These are phyloP conservation scores for Irpex lacteus DNA, from an alignment of 1,284 basidiomycete genomes.

Conservation along the genomic window DNA sequence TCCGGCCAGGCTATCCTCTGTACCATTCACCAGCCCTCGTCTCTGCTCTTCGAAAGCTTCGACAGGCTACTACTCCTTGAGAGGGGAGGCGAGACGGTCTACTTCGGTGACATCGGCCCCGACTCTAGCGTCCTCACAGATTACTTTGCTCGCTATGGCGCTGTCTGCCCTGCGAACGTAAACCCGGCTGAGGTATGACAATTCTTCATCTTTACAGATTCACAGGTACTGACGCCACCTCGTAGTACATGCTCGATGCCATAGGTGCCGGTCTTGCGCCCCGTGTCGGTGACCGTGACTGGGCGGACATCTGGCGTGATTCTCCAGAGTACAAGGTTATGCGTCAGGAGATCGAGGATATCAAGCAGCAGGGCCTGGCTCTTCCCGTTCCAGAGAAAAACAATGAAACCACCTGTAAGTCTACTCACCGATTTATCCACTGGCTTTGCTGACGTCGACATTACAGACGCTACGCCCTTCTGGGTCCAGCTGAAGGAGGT, in stretches of 20 bases:
- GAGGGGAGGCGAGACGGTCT: constrained; percentile 67
- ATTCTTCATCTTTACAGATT: too few relatives aligned
- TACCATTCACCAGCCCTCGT: constrained; percentile 75
- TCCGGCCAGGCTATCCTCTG: constrained; percentile 84
- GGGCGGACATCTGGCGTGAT: constrained; percentile 62
- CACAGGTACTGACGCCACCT: neutral
- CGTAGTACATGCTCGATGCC: constrained; percentile 36
- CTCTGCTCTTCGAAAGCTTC: constrained; percentile 72
- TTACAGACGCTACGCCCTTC: constrained; percentile 77
- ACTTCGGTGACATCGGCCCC: constrained; percentile 77
- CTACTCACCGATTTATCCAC: neutral
- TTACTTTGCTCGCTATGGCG: constrained; percentile 72
- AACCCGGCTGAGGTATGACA: constrained; percentile 31
- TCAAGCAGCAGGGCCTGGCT: constrained; percentile 31
- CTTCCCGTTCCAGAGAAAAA: constrained; percentile 18
- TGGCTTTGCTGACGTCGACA: too few relatives aligned
- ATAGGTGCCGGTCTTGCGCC: constrained; percentile 42
- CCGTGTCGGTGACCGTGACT: constrained; percentile 55
- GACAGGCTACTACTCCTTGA: constrained; percentile 68
- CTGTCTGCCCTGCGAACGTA: constrained; percentile 56
- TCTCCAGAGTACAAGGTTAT: constrained; percentile 40
- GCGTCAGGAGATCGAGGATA: constrained; percentile 31
- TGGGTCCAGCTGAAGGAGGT: constrained; percentile 78
- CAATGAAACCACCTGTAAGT: constrained; percentile 30
- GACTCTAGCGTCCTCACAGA: constrained; percentile 59